Evolutionary conservation across 805 yeast genomes (phyloP).

Genomic region (Kuraishia hungarica): DNA sequence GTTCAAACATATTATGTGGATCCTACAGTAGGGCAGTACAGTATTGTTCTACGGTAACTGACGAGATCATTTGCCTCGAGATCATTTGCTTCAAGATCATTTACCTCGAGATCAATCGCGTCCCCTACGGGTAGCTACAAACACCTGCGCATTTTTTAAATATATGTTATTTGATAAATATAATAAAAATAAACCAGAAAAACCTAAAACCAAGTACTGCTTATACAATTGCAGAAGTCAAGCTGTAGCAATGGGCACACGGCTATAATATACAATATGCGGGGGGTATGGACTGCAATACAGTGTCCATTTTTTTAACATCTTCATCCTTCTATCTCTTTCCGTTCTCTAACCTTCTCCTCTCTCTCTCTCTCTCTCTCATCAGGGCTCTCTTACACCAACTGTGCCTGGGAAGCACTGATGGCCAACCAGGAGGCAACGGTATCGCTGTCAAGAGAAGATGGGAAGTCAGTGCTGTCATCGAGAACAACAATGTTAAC

Average conservation of each 20-base stretch:
- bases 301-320: neutral
- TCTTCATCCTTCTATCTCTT: neutral
- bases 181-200: neutral
- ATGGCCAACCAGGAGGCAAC: conserved; percentile 51
- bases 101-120: too few relatives aligned
- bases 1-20: too few relatives aligned
- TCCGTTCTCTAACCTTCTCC: neutral
- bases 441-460: conserved; percentile 44
- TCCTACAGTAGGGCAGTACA: too few relatives aligned
- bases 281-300: neutral
- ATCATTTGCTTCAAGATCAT: too few relatives aligned
- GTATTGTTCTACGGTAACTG: too few relatives aligned
- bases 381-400: neutral
- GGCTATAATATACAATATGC: neutral
- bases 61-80: too few relatives aligned
- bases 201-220: neutral
- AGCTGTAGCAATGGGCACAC: neutral
- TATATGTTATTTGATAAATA: too few relatives aligned
- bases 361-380: neutral
- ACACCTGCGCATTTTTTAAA: too few relatives aligned
- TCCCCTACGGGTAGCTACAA: too few relatives aligned
- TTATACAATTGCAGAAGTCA: neutral
- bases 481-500: conserved; percentile 58
- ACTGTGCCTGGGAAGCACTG: conserved; percentile 24
- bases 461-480: conserved; percentile 38